Percentiles rank a stretch among this genome's conserved stretches.
Conservation (phyloP, 306 rosid species). For the Lupinus albus region DNA sequence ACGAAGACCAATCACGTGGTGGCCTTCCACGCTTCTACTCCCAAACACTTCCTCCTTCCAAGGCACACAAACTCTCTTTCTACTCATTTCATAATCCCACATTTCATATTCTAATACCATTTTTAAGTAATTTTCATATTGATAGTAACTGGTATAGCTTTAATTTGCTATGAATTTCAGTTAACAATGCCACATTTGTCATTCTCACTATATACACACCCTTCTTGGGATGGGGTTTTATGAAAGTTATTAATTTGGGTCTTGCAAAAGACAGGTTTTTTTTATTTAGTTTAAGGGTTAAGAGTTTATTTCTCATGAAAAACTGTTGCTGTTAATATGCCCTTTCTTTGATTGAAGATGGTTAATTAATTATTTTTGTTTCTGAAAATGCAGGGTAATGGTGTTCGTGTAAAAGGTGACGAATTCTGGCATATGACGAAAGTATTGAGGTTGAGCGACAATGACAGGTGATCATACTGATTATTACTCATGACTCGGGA, state of each 20-base stretch:
- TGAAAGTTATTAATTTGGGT: not conserved
- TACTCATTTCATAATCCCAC: not conserved
- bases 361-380: not conserved
- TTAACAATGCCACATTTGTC: not conserved
- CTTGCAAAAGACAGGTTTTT: slow-evolving; percentile 7
- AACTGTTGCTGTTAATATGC: not conserved
- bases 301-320: not conserved
- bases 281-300: not conserved
- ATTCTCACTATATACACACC: not conserved
- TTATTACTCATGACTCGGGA: slow-evolving; percentile 8
- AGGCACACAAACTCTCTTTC: slow-evolving; percentile 48
- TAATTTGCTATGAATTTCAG: slow-evolving; percentile 20
- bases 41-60: slow-evolving; percentile 69
- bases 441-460: slow-evolving; percentile 70
- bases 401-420: slow-evolving; percentile 74
- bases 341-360: slow-evolving; percentile 12
- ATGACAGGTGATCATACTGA: slow-evolving; percentile 63
- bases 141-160: not conserved
- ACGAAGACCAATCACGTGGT: slow-evolving; percentile 75
- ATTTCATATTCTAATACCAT: not conserved
- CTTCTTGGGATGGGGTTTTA: slow-evolving; percentile 15
- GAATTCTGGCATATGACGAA: slow-evolving; percentile 96
- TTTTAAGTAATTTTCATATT: not conserved
- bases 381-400: slow-evolving; percentile 61
- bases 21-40: slow-evolving; percentile 94